phyloP scores from a whole-genome alignment of 208 protist species.

The Phytomonas sp. region DNA sequence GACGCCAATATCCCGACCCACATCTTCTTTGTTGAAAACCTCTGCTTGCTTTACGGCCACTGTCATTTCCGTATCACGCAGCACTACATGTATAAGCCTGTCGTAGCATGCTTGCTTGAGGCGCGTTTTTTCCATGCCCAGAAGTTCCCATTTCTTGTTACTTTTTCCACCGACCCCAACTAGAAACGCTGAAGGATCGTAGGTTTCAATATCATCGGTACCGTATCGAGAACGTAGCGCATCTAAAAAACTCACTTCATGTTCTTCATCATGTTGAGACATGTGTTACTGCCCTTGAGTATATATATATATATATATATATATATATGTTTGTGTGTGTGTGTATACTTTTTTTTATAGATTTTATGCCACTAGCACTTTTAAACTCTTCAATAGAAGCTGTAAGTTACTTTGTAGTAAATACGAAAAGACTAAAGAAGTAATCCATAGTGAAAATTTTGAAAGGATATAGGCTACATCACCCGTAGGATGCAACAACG shows the following conservation, averaged over 20 bases:
- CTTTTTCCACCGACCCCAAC: slow-evolving; percentile 23
- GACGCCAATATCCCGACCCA: slow-evolving; percentile 5
- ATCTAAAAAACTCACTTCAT: slow-evolving; percentile 61
- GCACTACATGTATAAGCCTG: slow-evolving; percentile 50
- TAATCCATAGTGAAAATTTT: background rate
- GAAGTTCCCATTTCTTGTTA: slow-evolving; percentile 77
- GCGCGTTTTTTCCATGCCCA: slow-evolving; percentile 69
- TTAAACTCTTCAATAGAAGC: background rate
- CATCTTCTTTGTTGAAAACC: background rate
- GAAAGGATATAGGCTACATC: background rate
- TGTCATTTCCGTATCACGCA: slow-evolving; percentile 47
- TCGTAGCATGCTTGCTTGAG: slow-evolving; percentile 50
- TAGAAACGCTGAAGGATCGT: slow-evolving; percentile 35
- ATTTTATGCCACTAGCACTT: background rate
- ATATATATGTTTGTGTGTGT: slow-evolving; percentile 21
- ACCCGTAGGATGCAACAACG: background rate
- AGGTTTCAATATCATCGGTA: slow-evolving; percentile 31
- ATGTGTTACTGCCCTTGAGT: slow-evolving; percentile 6
- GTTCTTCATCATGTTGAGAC: slow-evolving; percentile 4
- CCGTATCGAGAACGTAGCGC: slow-evolving; percentile 72
- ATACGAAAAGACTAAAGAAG: slow-evolving; percentile 8
- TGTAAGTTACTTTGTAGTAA: slow-evolving; percentile 2
- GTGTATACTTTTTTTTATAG: background rate
- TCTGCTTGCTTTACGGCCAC: slow-evolving; percentile 29
- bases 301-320: slow-evolving; percentile 23